phyloP scores from a whole-genome alignment of 2,329 filamentous ascomycete species.

The Beauveria sp. region DNA sequence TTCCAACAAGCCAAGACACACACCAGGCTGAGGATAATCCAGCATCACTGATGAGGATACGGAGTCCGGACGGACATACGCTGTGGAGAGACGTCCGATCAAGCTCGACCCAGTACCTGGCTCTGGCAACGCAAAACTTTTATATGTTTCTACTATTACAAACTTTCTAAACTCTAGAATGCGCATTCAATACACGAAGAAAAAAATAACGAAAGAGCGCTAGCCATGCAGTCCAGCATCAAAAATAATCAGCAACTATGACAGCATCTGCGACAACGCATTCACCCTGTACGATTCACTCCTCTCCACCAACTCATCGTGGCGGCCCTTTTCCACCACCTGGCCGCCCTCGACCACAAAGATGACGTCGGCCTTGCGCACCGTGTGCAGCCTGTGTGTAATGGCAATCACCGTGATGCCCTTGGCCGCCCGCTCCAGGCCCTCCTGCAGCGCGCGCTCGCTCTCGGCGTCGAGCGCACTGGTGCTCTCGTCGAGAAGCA shows the following conservation, averaged over 20 bases:
- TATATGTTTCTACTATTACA: too few relatives aligned
- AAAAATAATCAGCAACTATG: not conserved
- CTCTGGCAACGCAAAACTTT: too few relatives aligned
- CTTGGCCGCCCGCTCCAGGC: constrained; percentile 49
- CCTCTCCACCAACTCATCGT: constrained; percentile 45
- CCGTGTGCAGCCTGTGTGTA: constrained; percentile 49
- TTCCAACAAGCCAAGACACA: too few relatives aligned
- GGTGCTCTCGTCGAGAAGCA: constrained; percentile 78
- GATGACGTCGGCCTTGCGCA: constrained; percentile 50
- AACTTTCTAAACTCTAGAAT: too few relatives aligned
- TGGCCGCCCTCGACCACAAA: constrained; percentile 47
- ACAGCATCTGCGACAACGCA: constrained; percentile 42
- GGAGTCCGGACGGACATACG: too few relatives aligned
- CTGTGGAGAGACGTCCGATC: too few relatives aligned
- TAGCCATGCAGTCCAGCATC: constrained; percentile 9
- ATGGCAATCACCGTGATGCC: constrained; percentile 52
- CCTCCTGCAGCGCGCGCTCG: constrained; percentile 58
- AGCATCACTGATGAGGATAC: too few relatives aligned
- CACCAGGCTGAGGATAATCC: too few relatives aligned
- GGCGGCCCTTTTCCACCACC: constrained; percentile 43
- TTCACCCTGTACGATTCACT: constrained; percentile 47
- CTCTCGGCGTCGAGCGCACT: constrained; percentile 67
- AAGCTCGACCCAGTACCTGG: too few relatives aligned
- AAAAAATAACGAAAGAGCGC: not conserved
- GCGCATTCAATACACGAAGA: not conserved